Percentiles rank a stretch among this genome's conserved stretches.
Conservation (phyloP, 768 basidiomycete species). For the Agaricus blazei region DNA sequence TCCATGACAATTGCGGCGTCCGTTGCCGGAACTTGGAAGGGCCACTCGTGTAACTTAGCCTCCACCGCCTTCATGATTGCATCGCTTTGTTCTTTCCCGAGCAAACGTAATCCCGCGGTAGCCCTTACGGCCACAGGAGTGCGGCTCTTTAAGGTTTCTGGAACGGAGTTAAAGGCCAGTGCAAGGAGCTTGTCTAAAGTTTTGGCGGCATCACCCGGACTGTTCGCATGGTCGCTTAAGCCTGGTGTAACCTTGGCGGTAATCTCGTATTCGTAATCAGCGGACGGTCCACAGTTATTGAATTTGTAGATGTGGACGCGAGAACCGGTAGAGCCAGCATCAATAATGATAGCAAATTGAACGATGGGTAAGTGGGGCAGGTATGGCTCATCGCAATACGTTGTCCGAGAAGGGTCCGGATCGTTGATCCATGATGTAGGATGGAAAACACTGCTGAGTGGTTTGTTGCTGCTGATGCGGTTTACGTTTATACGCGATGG, state of each 20-base stretch:
- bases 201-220: constrained; percentile 67
- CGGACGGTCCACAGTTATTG: constrained; percentile 76
- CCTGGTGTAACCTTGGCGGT: constrained; percentile 83
- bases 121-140: constrained; percentile 91
- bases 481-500: no score
- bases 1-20: constrained; percentile 89
- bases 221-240: constrained; percentile 55
- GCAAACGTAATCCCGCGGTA: constrained; percentile 77
- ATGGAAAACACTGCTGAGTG: constrained; percentile 16
- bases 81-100: constrained; percentile 55
- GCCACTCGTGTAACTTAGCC: constrained; percentile 52
- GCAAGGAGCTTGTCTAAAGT: constrained; percentile 74
- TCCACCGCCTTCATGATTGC: constrained; percentile 77
- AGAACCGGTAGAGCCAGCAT: constrained; percentile 96
- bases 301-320: constrained; percentile 99
- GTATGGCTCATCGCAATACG: constrained; percentile 61
- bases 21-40: constrained; percentile 51
- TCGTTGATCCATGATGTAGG: constrained; percentile 68
- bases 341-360: constrained; percentile 95
- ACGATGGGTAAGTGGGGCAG: constrained; percentile 51
- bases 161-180: constrained; percentile 45
- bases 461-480: not conserved
- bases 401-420: constrained; percentile 67
- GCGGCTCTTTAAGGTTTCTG: constrained; percentile 59
- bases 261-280: constrained; percentile 87